Conservation (phyloP, 2,329 filamentous ascomycete genomes). For the Xylaria arbuscula region DNA sequence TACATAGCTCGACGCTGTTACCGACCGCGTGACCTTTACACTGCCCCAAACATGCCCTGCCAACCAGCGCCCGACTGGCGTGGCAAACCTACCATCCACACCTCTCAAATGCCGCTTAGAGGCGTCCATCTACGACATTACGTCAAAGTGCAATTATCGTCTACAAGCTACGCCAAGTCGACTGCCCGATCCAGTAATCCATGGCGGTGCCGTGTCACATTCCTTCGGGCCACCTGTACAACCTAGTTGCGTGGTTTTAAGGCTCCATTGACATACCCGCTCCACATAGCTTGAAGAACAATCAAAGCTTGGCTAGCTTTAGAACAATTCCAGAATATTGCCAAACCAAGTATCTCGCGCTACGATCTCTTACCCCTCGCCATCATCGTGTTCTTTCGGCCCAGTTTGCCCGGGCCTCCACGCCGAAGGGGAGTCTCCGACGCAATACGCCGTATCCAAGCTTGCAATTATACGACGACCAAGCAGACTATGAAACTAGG, state of each 20-base stretch:
- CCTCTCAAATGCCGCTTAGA: slow-evolving; percentile 8
- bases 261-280: background rate
- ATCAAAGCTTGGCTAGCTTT: background rate
- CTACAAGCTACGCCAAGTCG: background rate
- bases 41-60: slow-evolving; percentile 21
- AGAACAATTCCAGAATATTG: slow-evolving; percentile 23
- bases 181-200: background rate
- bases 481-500: too few species aligned
- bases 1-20: background rate
- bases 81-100: background rate
- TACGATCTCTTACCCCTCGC: background rate
- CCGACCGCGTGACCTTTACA: slow-evolving; percentile 29
- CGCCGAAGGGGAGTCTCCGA: background rate
- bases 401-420: background rate
- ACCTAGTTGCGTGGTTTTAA: background rate
- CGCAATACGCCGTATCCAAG: too few species aligned
- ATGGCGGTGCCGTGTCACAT: background rate
- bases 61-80: slow-evolving; percentile 14
- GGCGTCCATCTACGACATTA: slow-evolving; percentile 14
- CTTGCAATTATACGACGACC: too few species aligned
- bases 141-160: slow-evolving; percentile 7
- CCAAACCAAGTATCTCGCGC: background rate
- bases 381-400: background rate
- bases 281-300: background rate
- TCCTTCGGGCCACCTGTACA: background rate